Conservation (phyloP, 2,329 filamentous ascomycete genomes). For the Arthrobotrys iridis region DNA sequence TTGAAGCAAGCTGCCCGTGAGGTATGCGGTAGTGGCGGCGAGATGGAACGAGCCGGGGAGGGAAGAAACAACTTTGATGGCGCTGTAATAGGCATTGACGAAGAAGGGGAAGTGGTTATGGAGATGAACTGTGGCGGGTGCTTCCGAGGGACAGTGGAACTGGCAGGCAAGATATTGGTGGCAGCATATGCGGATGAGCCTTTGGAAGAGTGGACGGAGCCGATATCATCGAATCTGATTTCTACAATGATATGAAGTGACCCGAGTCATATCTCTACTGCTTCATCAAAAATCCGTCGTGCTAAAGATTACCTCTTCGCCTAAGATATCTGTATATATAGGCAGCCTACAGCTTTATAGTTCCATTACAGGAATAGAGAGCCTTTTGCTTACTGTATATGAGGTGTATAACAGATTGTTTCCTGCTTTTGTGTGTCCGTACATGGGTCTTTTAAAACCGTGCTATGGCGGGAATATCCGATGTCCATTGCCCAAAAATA, state of each 20-base stretch:
- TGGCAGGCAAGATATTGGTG: slow-evolving; percentile 69
- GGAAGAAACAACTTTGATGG: slow-evolving; percentile 75
- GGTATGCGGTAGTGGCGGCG: slow-evolving; percentile 76
- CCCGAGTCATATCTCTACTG: no score
- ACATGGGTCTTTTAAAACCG: no score
- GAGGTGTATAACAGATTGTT: no score
- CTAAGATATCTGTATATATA: neutral
- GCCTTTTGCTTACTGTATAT: neutral
- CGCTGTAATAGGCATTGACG: slow-evolving; percentile 83
- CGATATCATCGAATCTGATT: neutral
- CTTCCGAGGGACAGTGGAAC: slow-evolving; percentile 81
- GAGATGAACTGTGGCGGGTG: slow-evolving; percentile 89
- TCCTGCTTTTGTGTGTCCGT: no score
- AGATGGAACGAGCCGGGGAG: slow-evolving; percentile 77
- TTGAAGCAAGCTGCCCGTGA: slow-evolving; percentile 70
- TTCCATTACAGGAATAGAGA: neutral
- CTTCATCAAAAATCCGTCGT: no score
- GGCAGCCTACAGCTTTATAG: neutral
- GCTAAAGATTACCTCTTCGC: neutral
- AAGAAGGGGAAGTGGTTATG: slow-evolving; percentile 69
- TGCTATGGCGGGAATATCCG: no score
- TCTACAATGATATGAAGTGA: no score
- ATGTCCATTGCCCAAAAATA: no score
- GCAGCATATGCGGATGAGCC: slow-evolving; percentile 69
- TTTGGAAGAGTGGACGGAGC: slow-evolving; percentile 30